Percentiles rank a stretch among this genome's conserved stretches.
Conservation (phyloP, 73 alveolate species). For the Tetrahymena malaccensis region DNA sequence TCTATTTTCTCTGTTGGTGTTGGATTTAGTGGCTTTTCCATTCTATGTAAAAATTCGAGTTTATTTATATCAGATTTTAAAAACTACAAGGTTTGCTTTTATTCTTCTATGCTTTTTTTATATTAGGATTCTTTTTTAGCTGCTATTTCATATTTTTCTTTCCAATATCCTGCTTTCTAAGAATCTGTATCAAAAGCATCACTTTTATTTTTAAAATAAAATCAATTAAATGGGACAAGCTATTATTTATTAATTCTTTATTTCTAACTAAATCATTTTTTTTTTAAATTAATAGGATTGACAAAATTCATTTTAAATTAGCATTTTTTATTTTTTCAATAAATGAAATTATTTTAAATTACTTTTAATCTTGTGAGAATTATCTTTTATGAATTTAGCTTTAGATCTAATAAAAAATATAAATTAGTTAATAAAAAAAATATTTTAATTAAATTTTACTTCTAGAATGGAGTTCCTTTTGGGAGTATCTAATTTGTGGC, state of each 20-base stretch:
- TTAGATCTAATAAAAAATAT: background rate
- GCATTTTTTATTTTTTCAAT: too few species aligned
- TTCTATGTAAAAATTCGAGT: background rate
- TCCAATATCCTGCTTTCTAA: background rate
- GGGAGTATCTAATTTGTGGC: background rate
- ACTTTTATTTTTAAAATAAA: background rate
- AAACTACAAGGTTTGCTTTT: background rate
- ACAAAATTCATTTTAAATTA: too few species aligned
- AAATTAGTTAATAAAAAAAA: background rate
- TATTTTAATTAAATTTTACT: background rate
- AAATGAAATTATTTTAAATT: background rate
- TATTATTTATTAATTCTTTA: too few species aligned
- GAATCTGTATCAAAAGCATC: background rate
- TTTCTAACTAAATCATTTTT: too few species aligned
- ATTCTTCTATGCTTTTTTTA: background rate
- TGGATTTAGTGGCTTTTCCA: background rate
- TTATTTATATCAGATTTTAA: background rate
- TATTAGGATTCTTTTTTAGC: background rate
- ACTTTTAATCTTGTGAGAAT: background rate
- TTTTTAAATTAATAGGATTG: too few species aligned
- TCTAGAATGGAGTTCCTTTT: background rate
- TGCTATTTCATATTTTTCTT: background rate
- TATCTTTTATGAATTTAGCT: background rate
- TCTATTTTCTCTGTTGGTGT: background rate
- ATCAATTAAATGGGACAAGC: background rate